Evolutionary conservation across 257 asterid genomes (phyloP), one percentile per base, ranked within the genome.

Genomic region (Pogostemon cablin): DNA sequence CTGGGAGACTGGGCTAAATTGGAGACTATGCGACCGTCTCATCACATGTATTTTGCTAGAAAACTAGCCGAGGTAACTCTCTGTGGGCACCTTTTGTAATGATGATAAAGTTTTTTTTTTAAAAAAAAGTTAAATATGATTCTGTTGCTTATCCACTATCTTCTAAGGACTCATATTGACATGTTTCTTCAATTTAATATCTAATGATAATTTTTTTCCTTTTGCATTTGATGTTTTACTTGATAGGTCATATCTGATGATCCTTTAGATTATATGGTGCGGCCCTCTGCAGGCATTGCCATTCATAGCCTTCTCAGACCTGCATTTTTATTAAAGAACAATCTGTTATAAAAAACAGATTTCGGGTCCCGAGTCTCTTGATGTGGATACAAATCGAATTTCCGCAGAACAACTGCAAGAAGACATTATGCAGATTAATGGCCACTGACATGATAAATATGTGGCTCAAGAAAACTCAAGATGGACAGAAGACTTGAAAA

Each of bases 1-100:
- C 71, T 86, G 10, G 99, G 96, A 54, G 97, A 93, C 77, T 93
- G 98, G 98, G 96, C 96, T 75, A 89, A 93, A 73, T 81, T 93
- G 86, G 96, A 89, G 73, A 93, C 99, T 0, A 91, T 89, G 98
- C 90, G 91, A 60, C 80, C 96, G 81, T 88, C 96, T 78, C 99
- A 93, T 86, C 99, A 96, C 37, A 91, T 91, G 87, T 81, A 89
- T 80, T 93, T 93, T 67, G 95, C 99, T 80, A 88, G 84, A 77
- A 93, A 83, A 80, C 71, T 93, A 34, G 67, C 98, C 6, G 99
- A 93, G 83, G 99, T 93, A 72, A 81, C 71, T 63, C 57, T 63
- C 35, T 46, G 37, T 65, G 67, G 52, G 65, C 6, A 37, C 12
- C 71, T 54, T 4, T 15, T 46, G 53, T 65, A 32, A 12, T 12